Evolutionary conservation across 371 early-diverging fungal species (phyloP).

Genomic region (Blakeslea trispora): DNA sequence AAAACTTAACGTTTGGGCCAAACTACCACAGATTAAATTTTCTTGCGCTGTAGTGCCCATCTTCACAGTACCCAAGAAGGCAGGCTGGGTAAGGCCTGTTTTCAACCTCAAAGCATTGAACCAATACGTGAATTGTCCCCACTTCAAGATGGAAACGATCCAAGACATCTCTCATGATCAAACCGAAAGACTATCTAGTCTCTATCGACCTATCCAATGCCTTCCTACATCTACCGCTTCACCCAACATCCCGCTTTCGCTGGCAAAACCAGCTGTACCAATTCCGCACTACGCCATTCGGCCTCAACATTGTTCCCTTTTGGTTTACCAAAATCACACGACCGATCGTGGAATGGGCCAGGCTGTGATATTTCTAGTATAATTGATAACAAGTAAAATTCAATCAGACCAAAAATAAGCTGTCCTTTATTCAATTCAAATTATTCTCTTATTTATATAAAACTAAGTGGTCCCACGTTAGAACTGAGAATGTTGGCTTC

Average conservation of each 20-base stretch:
- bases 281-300: slow-evolving; percentile 48
- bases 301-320: slow-evolving; percentile 33
- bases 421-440: too few relatives aligned
- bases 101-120: slow-evolving; percentile 29
- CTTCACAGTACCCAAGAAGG: slow-evolving; percentile 30
- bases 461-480: too few relatives aligned
- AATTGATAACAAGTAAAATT: too few relatives aligned
- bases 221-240: slow-evolving; percentile 26
- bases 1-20: too few relatives aligned
- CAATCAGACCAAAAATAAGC: too few relatives aligned
- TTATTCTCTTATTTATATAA: too few relatives aligned
- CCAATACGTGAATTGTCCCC: slow-evolving; percentile 11
- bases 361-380: too few relatives aligned
- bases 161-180: slow-evolving; percentile 21
- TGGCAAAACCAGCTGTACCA: slow-evolving; percentile 50
- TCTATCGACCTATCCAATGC: slow-evolving; percentile 39
- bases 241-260: slow-evolving; percentile 21
- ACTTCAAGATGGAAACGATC: slow-evolving; percentile 40
- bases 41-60: too few relatives aligned
- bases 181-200: slow-evolving; percentile 27
- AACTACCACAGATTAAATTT: too few relatives aligned
- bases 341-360: slow-evolving; percentile 32
- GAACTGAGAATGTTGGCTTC: too few relatives aligned
- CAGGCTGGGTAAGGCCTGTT: slow-evolving; percentile 25
- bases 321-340: slow-evolving; percentile 33